Percentiles rank a stretch among this genome's conserved stretches.
phyloP scores from a whole-genome alignment of 2,329 filamentous ascomycete genomes.

The Colletotrichum sp. region DNA sequence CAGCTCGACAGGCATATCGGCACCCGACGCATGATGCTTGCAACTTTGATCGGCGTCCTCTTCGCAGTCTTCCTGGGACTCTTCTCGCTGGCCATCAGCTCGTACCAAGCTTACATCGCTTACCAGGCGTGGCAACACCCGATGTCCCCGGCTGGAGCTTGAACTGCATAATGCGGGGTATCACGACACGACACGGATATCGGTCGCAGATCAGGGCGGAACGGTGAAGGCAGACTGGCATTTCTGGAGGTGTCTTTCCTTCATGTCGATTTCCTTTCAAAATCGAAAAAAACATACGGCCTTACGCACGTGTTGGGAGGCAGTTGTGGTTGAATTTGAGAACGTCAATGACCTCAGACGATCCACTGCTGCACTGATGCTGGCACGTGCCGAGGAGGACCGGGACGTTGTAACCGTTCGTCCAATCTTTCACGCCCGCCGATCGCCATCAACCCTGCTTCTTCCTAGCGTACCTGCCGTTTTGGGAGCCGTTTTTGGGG shows the following conservation, averaged over 20 bases:
- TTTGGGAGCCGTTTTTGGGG: background rate
- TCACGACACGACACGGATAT: background rate
- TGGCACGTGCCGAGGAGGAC: background rate
- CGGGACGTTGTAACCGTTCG: background rate
- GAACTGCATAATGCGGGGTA: background rate
- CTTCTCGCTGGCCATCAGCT: constrained; percentile 16
- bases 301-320: background rate
- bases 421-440: background rate
- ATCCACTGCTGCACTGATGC: background rate
- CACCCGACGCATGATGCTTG: constrained; percentile 28
- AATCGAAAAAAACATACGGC: background rate
- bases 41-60: constrained; percentile 24
- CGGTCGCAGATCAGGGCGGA: background rate
- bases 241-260: background rate
- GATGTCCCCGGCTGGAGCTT: background rate
- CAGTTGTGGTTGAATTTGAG: background rate
- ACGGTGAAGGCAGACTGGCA: background rate
- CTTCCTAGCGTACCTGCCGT: background rate
- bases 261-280: background rate
- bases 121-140: constrained; percentile 26
- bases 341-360: background rate
- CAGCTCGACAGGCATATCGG: constrained; percentile 24
- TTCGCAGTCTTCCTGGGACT: constrained; percentile 23
- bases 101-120: constrained; percentile 25
- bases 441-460: background rate